A percentile compares a stretch with the other conserved stretches of the same genome.
phyloP scores from a whole-genome alignment of 495 filamentous ascomycete species.

The Beverwykella pulmonaria region DNA sequence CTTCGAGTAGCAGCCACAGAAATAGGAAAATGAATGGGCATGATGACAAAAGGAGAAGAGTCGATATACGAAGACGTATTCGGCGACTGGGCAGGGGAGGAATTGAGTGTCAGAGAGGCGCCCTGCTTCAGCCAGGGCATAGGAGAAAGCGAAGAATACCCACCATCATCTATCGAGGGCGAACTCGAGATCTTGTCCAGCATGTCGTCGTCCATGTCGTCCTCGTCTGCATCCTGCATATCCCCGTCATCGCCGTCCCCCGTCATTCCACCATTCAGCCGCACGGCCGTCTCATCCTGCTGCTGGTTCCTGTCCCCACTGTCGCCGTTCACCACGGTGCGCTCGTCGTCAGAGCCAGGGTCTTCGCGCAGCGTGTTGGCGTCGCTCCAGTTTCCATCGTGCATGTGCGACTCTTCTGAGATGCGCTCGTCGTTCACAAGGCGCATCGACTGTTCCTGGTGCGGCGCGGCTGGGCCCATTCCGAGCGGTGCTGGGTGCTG shows the following conservation, averaged over 20 bases:
- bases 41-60: conserved; percentile 49
- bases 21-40: conserved; percentile 43
- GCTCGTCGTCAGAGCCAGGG: conserved; percentile 44
- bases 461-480: conserved; percentile 68
- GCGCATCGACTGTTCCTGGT: conserved; percentile 81
- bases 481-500: conserved; percentile 54
- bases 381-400: conserved; percentile 52
- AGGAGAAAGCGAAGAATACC: conserved; percentile 52
- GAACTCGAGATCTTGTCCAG: conserved; percentile 98
- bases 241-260: conserved; percentile 47
- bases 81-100: conserved; percentile 14
- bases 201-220: conserved; percentile 81
- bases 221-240: conserved; percentile 68
- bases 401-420: conserved; percentile 62
- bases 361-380: conserved; percentile 54
- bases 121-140: conserved; percentile 38
- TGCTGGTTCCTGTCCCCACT: conserved; percentile 31
- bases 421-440: conserved; percentile 72
- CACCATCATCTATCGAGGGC: conserved; percentile 98
- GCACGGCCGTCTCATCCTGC: conserved; percentile 34
- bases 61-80: conserved; percentile 13
- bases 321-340: conserved; percentile 27
- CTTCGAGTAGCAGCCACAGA: conserved; percentile 25
- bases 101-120: conserved; percentile 40
- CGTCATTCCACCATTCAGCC: conserved; percentile 33